Conservation (phyloP, 441 rosid genomes). For the Croton setiger region DNA sequence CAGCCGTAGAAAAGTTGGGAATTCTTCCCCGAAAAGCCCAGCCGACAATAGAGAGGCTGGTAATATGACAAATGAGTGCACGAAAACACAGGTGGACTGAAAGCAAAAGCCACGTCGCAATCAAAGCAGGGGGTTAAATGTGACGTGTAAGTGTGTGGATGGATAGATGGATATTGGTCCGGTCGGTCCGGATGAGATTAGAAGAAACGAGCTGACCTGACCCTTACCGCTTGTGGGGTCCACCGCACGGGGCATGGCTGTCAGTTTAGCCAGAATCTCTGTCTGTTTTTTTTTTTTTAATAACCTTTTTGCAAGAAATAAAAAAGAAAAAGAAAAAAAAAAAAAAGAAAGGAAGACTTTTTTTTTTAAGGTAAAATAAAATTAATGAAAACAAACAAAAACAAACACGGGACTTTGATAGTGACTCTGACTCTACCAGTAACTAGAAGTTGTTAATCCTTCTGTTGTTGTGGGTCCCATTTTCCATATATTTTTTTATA, state of each 20-base stretch:
- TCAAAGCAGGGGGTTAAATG: not conserved
- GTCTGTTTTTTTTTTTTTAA: not conserved
- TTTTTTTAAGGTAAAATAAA: not conserved
- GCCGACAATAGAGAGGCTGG: not conserved
- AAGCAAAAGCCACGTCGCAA: not conserved
- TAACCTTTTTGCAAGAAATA: too few relatives aligned
- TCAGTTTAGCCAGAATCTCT: conserved; percentile 4
- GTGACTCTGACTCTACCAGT: too few relatives aligned
- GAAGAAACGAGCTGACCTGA: too few relatives aligned
- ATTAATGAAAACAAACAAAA: too few relatives aligned
- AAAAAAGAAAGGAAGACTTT: not conserved
- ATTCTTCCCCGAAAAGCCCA: not conserved
- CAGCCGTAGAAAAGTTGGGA: not conserved
- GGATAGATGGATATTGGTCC: not conserved
- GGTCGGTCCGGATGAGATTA: too few relatives aligned
- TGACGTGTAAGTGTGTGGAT: not conserved
- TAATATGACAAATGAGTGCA: not conserved
- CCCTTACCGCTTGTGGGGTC: conserved; percentile 2
- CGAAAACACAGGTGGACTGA: not conserved
- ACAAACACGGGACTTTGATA: not conserved
- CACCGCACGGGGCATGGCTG: conserved; percentile 10
- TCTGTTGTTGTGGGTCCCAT: too few relatives aligned
- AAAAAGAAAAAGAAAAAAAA: too few relatives aligned
- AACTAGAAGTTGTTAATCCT: too few relatives aligned
- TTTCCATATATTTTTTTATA: too few relatives aligned